Conservation (phyloP, 2,329 filamentous ascomycete genomes). For the Geosmithia morbida region DNA sequence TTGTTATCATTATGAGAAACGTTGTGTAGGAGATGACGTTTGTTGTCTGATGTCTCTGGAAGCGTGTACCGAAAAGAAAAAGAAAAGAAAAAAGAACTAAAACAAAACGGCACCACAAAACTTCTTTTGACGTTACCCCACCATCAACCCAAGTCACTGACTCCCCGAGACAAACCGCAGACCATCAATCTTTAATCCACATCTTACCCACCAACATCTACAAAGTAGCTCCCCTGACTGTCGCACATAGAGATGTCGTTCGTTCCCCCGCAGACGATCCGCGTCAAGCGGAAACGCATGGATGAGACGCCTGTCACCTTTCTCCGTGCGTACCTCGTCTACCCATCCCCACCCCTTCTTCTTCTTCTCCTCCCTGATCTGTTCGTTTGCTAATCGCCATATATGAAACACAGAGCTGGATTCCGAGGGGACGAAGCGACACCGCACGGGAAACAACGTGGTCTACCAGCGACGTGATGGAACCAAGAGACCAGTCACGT, state of each 20-base stretch:
- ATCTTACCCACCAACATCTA: not conserved
- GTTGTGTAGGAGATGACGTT: too few species aligned
- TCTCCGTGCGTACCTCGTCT: slow-evolving; percentile 27
- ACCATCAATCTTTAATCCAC: not conserved
- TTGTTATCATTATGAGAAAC: too few species aligned
- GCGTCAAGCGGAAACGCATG: slow-evolving; percentile 45
- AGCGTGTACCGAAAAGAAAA: too few species aligned
- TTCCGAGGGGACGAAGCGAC: slow-evolving; percentile 31
- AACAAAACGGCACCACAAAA: too few species aligned
- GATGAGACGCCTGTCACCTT: slow-evolving; percentile 39
- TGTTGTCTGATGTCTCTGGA: too few species aligned
- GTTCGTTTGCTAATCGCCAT: not conserved
- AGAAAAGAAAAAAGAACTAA: too few species aligned
- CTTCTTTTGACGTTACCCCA: too few species aligned
- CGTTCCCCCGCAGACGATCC: slow-evolving; percentile 41
- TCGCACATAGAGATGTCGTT: slow-evolving; percentile 30
- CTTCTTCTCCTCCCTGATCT: slow-evolving; percentile 1
- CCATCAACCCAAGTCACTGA: too few species aligned
- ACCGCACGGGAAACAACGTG: slow-evolving; percentile 33
- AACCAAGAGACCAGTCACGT: not conserved
- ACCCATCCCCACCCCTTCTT: slow-evolving; percentile 3
- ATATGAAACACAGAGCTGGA: slow-evolving; percentile 29
- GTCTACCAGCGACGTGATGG: slow-evolving; percentile 39
- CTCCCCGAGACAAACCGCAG: too few species aligned
- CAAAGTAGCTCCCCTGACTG: not conserved